These are phyloP conservation scores for Pythium guiyangense DNA, from an alignment of 352 stramenopile species.

Conservation along the genomic window DNA sequence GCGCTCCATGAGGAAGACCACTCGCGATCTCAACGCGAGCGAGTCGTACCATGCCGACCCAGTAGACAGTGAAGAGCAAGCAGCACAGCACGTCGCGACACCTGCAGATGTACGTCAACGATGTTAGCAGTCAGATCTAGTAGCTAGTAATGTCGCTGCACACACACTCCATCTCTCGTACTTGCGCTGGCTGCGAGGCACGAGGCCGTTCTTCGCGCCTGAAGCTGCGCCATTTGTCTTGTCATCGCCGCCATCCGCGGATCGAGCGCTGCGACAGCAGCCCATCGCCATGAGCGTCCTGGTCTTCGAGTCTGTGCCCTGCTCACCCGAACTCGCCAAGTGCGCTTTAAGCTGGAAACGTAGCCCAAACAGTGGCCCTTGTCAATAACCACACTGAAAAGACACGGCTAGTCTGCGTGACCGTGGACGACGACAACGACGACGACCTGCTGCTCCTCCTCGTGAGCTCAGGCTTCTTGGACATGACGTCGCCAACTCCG, in stretches of 20 bases:
- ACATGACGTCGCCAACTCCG: slow-evolving; percentile 8
- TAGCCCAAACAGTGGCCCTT: no score
- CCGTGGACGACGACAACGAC: no score
- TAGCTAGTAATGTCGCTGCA: neutral
- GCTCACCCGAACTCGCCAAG: no score
- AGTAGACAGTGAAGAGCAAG: slow-evolving; percentile 82
- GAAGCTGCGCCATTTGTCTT: neutral
- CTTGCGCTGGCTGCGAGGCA: slow-evolving; percentile 23
- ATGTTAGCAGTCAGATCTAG: neutral
- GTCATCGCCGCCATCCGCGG: slow-evolving; percentile 13
- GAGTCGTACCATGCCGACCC: slow-evolving; percentile 64
- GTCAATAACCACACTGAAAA: no score
- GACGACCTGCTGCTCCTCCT: no score
- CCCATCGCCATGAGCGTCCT: neutral
- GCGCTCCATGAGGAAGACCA: neutral
- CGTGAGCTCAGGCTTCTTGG: slow-evolving; percentile 1
- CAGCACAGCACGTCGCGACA: slow-evolving; percentile 81
- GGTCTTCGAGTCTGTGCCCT: no score
- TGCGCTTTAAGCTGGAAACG: no score
- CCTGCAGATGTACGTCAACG: slow-evolving; percentile 20
- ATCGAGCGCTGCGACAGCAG: slow-evolving; percentile 18
- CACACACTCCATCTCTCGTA: slow-evolving; percentile 2
- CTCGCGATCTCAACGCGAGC: neutral
- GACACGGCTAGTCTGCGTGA: no score
- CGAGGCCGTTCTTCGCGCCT: slow-evolving; percentile 19